These are phyloP conservation scores for Quercus lobata DNA, from an alignment of 331 rosid species.

Conservation along the genomic window DNA sequence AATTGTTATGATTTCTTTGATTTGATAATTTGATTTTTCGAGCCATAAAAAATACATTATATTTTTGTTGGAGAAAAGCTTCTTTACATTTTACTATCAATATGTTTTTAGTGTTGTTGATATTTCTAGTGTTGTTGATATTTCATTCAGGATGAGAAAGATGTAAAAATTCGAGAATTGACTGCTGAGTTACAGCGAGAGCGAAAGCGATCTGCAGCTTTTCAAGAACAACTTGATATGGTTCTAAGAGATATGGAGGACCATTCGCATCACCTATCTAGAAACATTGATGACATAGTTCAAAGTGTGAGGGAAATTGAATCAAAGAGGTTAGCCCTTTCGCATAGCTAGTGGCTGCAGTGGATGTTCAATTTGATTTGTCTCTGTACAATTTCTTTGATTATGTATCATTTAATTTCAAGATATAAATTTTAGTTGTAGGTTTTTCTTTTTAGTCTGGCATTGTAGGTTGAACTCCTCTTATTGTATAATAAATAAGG, in stretches of 20 bases:
- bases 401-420: neutral
- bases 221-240: slow-evolving; percentile 46
- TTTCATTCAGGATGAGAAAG: slow-evolving; percentile 49
- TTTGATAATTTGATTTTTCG: neutral
- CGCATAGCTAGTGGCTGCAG: slow-evolving; percentile 3
- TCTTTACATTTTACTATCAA: neutral
- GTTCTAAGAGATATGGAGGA: slow-evolving; percentile 52
- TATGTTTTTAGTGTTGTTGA: neutral
- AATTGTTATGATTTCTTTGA: neutral
- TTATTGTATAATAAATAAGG: neutral
- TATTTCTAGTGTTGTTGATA: neutral
- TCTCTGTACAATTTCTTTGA: neutral
- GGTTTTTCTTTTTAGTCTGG: neutral
- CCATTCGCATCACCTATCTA: slow-evolving; percentile 43
- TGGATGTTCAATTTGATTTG: neutral
- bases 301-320: slow-evolving; percentile 43
- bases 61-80: neutral
- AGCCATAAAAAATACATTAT: neutral
- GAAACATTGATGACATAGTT: slow-evolving; percentile 40
- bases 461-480: neutral
- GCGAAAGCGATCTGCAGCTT: slow-evolving; percentile 46
- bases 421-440: neutral
- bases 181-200: slow-evolving; percentile 52
- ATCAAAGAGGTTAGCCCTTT: slow-evolving; percentile 24
- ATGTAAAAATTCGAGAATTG: slow-evolving; percentile 48